A percentile compares a stretch with the other conserved stretches of the same genome.
These are phyloP conservation scores for Fraxinus dipetala DNA, from an alignment of 305 asterid genomes.

Conservation along the genomic window DNA sequence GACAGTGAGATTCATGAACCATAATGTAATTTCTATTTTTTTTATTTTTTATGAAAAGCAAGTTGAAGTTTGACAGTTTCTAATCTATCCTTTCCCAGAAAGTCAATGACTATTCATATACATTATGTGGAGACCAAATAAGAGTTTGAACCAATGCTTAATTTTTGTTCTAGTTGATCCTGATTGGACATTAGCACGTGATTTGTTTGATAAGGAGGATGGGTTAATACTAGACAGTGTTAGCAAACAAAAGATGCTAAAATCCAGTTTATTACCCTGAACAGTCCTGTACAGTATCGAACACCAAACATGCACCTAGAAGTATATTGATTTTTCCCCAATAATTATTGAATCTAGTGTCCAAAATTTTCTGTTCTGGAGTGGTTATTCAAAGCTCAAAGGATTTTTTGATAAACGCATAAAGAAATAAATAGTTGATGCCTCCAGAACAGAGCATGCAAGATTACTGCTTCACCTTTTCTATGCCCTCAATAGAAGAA, in stretches of 20 bases:
- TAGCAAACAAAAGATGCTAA: neutral
- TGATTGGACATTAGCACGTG: neutral
- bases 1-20: neutral
- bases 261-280: neutral
- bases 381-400: neutral
- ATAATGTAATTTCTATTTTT: neutral
- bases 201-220: neutral
- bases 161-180: neutral
- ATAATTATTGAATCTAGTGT: neutral
- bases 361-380: neutral
- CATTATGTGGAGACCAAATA: neutral
- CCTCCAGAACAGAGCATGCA: neutral
- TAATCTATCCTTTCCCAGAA: neutral
- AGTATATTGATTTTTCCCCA: neutral
- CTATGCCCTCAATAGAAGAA: constrained; percentile 82
- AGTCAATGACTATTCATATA: neutral
- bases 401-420: neutral
- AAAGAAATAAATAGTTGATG: neutral
- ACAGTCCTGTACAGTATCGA: neutral
- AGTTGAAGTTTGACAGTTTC: neutral
- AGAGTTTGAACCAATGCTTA: neutral
- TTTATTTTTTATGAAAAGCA: neutral
- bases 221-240: neutral
- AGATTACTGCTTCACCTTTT: constrained; percentile 48
- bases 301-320: neutral